Evolutionary conservation across 306 rosid genomes (phyloP), one percentile per base, ranked within the genome.

Genomic region (Dalbergia cochinchinensis): DNA sequence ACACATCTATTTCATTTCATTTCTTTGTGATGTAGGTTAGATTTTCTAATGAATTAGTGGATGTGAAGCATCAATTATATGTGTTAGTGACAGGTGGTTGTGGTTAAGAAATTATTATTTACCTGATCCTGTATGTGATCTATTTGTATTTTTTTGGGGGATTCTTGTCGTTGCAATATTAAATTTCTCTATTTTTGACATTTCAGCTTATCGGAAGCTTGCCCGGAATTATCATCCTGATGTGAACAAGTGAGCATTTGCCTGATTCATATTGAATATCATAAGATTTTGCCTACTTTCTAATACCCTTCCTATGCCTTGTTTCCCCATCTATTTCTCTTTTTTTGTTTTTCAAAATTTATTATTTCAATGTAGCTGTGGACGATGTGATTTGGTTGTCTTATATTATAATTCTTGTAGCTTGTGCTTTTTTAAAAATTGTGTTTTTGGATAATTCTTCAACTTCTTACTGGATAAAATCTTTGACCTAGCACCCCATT

Each of bases 151-250:
- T 41, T 65, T 72, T 10, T 4, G 11, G 64, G 51, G 1, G 9
- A 35, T 62, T 5, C 35, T 18, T 78, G 45, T 61, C 33, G 82
- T 75, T 62, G 34, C 73, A 65, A 47, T 66, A 15, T 61, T 22
- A 58, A 44, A 59, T 55, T 55, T 77, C 45, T 55, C 3, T 59
- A n/a, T 67, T 79, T 66, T 80, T 78, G 47, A 71, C 60, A 31
- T 84, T 91, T 83, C 97, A 95, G 99, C 98, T 68, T 95, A 95
- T 69, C 89, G 99, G 86, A 95, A 91, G 86, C 98, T 95, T 80
- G 99, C 99, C 45, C 90, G 99, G 80, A 91, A 80, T 83, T 93
- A 77, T 83, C 99, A 95, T 80, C 99, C 99, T 13, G 99, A 95
- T 81, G 99, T 95, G 67, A 95, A 93, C 91, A 95, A 95, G 99